phyloP scores from a whole-genome alignment of 2,329 filamentous ascomycete species.

The Aspergillus carbonarius region DNA sequence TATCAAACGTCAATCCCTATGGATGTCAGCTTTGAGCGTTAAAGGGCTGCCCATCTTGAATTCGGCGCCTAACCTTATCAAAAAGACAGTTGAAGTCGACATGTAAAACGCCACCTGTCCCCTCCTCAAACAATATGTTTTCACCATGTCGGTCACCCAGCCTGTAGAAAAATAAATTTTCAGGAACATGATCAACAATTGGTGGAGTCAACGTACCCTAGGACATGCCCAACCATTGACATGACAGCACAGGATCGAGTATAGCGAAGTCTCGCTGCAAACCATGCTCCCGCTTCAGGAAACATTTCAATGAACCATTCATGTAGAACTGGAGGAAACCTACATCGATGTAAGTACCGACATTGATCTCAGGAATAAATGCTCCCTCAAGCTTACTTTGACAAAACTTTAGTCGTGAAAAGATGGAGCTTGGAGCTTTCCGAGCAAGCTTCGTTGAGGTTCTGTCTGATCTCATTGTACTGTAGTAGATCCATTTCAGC shows the following conservation, averaged over 20 bases:
- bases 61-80: constrained; percentile 63
- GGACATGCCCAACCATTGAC: constrained; percentile 97
- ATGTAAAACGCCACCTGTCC: constrained; percentile 90
- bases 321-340: constrained; percentile 80
- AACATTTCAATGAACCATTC: constrained; percentile 97
- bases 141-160: constrained; percentile 95
- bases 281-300: constrained; percentile 89
- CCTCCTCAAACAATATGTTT: constrained; percentile 93
- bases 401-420: constrained; percentile 66
- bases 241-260: constrained; percentile 95
- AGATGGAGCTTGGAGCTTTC: constrained; percentile 62
- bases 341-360: constrained; percentile 29
- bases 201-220: constrained; percentile 53
- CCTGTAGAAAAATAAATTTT: constrained; percentile 34
- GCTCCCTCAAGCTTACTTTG: constrained; percentile 33
- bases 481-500: constrained; percentile 42
- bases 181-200: neutral
- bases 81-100: constrained; percentile 99
- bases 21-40: constrained; percentile 13
- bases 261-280: constrained; percentile 82
- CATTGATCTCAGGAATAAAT: neutral
- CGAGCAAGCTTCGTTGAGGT: constrained; percentile 65
- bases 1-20: constrained; percentile 81
- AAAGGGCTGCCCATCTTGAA: neutral
- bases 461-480: constrained; percentile 63